Base-by-base conservation (phyloP, 2,329 filamentous ascomycete species). In the Paracorniculantispora psalliotae region DNA sequence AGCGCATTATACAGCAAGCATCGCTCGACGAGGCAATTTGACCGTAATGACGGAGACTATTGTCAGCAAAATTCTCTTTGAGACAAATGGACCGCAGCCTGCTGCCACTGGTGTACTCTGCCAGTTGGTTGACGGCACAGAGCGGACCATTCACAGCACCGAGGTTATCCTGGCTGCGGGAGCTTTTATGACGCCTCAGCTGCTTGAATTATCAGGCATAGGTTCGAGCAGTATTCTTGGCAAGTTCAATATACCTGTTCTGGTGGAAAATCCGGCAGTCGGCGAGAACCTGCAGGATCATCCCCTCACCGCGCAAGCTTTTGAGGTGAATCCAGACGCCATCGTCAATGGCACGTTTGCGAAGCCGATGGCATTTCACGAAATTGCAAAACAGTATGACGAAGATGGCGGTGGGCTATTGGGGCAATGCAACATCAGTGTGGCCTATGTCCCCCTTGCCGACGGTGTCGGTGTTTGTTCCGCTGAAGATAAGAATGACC, bases 91-190 rank as follows among this genome's bases (percentile, higher is more conserved):
- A 15, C 33, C 15, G 8, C 33, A 8, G 33, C 8, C 33, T 8
- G 53, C 64, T 5, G 68, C 67, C 4, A 64, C 61, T n/a, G 65
- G 62, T 3, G 63, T 69, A 21, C 59, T 65, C 17, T 35, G 48
- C 6, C 51, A 51, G 39, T 19, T 7, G 39, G 54, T 62, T 35
- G 55, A 57, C 17, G 61, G 54, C 17, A 61, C 59, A n/a, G n/a
- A n/a, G n/a, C n/a, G n/a, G n/a, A n/a, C n/a, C n/a, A n/a, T n/a
- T n/a, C n/a, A n/a, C n/a, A n/a, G n/a, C n/a, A n/a, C n/a, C n/a
- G 77, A 80, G 59, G 71, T 80, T 3, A 73, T 80, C 26, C 48
- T 81, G 4, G 69, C 71, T 1, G 75, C 74, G 6, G 77, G 78
- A 2, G 66, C 72, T 1, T 69, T 79, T 61, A 72, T 77, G 55